These are phyloP conservation scores for Plasmopara viticola DNA, from an alignment of 352 stramenopile genomes.

Conservation along the genomic window DNA sequence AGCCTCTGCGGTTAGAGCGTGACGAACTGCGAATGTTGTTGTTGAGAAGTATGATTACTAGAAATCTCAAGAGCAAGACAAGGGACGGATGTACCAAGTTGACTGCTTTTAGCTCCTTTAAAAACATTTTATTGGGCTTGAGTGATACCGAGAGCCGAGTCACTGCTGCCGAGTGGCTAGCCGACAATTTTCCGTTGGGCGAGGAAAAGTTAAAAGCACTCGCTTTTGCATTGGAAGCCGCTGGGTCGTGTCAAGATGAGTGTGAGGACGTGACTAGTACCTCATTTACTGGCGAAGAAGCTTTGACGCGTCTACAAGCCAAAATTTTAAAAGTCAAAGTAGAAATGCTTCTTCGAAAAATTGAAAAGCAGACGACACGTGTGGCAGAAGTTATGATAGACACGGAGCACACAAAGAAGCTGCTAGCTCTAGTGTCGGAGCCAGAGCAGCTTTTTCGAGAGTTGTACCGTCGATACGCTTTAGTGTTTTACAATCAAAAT, in stretches of 20 bases:
- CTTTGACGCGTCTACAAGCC: conserved; percentile 24
- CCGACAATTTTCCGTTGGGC: conserved; percentile 34
- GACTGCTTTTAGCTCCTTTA: conserved; percentile 24
- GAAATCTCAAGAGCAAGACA: conserved; percentile 6
- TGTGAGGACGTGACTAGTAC: conserved; percentile 7
- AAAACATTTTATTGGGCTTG: conserved; percentile 27
- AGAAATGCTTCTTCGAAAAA: conserved; percentile 28
- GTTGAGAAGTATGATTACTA: conserved; percentile 60
- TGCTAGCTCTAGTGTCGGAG: conserved; percentile 28
- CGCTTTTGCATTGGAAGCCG: conserved; percentile 33
- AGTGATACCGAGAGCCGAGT: conserved; percentile 35
- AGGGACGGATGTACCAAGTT: neutral
- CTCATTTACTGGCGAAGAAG: conserved; percentile 36
- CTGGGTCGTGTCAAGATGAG: conserved; percentile 7
- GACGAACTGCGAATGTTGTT: conserved; percentile 74
- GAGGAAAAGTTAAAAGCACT: conserved; percentile 41
- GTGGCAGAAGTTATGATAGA: conserved; percentile 14
- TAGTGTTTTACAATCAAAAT: conserved; percentile 24
- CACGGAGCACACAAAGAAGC: conserved; percentile 9
- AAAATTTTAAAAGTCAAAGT: conserved; percentile 38
- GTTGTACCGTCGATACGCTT: conserved; percentile 37
- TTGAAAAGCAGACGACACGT: conserved; percentile 13
- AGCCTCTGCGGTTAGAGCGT: conserved; percentile 49
- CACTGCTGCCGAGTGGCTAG: conserved; percentile 48
- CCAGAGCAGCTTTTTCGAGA: conserved; percentile 37